phyloP scores from a whole-genome alignment of 805 yeast species.

The Nakazawaea sp. region DNA sequence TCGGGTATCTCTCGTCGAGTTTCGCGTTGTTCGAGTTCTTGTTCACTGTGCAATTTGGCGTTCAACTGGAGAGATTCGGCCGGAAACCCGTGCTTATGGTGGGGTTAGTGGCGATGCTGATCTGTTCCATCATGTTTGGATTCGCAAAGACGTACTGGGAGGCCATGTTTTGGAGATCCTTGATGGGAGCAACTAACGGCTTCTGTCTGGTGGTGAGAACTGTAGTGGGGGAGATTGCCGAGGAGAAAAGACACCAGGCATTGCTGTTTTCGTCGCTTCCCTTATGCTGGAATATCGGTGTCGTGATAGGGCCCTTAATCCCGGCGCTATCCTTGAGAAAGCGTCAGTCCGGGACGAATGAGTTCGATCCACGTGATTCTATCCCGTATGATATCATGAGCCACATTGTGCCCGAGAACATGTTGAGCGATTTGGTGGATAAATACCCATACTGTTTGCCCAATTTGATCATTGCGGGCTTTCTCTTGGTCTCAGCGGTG shows the following conservation, averaged over 20 bases:
- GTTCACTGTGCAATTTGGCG: slow-evolving; percentile 56
- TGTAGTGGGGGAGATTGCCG: slow-evolving; percentile 52
- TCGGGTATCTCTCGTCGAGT: slow-evolving; percentile 54
- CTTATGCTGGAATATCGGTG: slow-evolving; percentile 52
- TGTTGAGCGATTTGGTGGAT: not conserved
- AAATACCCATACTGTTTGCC: slow-evolving; percentile 44
- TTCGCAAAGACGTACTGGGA: slow-evolving; percentile 42
- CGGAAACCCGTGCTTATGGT: slow-evolving; percentile 44
- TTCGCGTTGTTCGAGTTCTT: slow-evolving; percentile 56
- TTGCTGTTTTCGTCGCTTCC: slow-evolving; percentile 58
- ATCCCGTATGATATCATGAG: too few species aligned
- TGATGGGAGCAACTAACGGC: slow-evolving; percentile 55
- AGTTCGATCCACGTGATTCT: too few species aligned
- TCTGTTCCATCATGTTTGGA: slow-evolving; percentile 43
- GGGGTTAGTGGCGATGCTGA: slow-evolving; percentile 46
- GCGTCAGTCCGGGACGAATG: not conserved
- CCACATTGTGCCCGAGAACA: too few species aligned
- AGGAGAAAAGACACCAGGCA: slow-evolving; percentile 52
- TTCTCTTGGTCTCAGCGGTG: slow-evolving; percentile 27
- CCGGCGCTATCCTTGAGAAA: slow-evolving; percentile 14
- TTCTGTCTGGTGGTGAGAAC: slow-evolving; percentile 60
- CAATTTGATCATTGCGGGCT: slow-evolving; percentile 33
- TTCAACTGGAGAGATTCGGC: slow-evolving; percentile 45
- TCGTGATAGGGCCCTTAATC: slow-evolving; percentile 53
- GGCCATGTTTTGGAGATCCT: slow-evolving; percentile 46